Conservation (phyloP, 345 rosid genomes). For the Syzygium oleosum region DNA sequence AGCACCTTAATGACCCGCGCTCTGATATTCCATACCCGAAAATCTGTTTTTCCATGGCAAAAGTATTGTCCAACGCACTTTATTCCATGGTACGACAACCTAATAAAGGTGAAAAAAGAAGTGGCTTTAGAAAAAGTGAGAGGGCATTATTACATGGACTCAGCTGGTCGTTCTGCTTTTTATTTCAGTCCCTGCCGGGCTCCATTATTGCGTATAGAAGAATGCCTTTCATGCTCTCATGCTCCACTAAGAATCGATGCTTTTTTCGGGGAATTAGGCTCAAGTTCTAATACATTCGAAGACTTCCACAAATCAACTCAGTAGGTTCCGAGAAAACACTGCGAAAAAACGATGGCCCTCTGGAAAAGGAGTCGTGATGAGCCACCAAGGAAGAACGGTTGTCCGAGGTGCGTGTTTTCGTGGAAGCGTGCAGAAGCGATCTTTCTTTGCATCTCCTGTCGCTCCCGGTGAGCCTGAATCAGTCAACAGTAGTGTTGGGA, state of each 20-base stretch:
- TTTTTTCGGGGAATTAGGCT: background rate
- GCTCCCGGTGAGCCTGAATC: too few species aligned
- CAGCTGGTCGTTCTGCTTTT: background rate
- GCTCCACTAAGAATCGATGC: background rate
- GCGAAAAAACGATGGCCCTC: background rate
- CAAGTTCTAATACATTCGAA: background rate
- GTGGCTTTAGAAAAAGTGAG: background rate
- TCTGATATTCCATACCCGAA: accelerated
- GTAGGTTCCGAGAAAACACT: background rate
- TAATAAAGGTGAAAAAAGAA: background rate
- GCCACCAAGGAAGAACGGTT: background rate
- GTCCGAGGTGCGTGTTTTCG: too few species aligned
- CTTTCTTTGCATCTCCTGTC: too few species aligned
- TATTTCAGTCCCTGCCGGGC: background rate
- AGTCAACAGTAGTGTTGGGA: too few species aligned
- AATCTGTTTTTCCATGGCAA: accelerated
- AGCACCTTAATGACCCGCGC: background rate
- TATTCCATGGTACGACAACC: background rate
- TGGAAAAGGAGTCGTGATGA: background rate
- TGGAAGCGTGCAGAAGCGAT: too few species aligned
- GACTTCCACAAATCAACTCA: background rate
- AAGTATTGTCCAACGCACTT: background rate
- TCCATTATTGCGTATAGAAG: background rate
- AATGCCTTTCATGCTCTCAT: background rate
- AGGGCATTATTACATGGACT: background rate